phyloP scores from a whole-genome alignment of 371 early-diverging fungal genomes.

The Mucor irregularis region DNA sequence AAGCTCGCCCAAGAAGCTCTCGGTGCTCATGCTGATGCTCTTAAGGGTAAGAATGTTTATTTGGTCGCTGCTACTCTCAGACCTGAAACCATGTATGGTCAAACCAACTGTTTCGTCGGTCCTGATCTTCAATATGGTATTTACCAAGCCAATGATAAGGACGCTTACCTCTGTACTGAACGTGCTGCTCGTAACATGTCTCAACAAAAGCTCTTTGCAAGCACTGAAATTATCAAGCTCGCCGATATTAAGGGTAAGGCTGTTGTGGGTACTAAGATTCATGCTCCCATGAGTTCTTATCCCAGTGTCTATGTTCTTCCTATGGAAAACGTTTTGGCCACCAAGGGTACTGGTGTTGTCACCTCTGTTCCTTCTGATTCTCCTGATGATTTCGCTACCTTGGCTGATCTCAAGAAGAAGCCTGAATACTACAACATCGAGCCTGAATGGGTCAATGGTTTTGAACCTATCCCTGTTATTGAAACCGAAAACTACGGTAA shows the following conservation, averaged over 20 bases:
- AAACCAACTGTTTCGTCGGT: slow-evolving; percentile 97
- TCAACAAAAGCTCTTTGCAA: slow-evolving; percentile 78
- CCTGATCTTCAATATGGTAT: slow-evolving; percentile 90
- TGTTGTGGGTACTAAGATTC: slow-evolving; percentile 88
- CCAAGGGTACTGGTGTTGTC: slow-evolving; percentile 98
- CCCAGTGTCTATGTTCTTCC: slow-evolving; percentile 91
- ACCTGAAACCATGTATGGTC: slow-evolving; percentile 99
- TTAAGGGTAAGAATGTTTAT: slow-evolving; percentile 78
- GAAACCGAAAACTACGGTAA: slow-evolving; percentile 86
- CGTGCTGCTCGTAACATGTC: slow-evolving; percentile 97
- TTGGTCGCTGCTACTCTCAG: slow-evolving; percentile 97
- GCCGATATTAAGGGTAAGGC: slow-evolving; percentile 79
- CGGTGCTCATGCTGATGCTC: slow-evolving; percentile 47
- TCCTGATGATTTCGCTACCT: slow-evolving; percentile 93
- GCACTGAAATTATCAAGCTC: slow-evolving; percentile 58
- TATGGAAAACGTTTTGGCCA: slow-evolving; percentile 93
- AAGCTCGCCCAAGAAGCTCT: slow-evolving; percentile 52
- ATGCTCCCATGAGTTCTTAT: slow-evolving; percentile 85
- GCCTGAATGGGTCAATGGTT: slow-evolving; percentile 84
- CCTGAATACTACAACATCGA: slow-evolving; percentile 89
- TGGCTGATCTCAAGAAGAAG: slow-evolving; percentile 93
- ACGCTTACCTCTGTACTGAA: slow-evolving; percentile 89
- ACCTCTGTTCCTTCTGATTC: slow-evolving; percentile 98
- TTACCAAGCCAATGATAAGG: slow-evolving; percentile 73
- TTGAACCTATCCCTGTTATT: slow-evolving; percentile 86